phyloP scores from a whole-genome alignment of 2,329 filamentous ascomycete genomes.

The Cryoendolithus antarcticus region DNA sequence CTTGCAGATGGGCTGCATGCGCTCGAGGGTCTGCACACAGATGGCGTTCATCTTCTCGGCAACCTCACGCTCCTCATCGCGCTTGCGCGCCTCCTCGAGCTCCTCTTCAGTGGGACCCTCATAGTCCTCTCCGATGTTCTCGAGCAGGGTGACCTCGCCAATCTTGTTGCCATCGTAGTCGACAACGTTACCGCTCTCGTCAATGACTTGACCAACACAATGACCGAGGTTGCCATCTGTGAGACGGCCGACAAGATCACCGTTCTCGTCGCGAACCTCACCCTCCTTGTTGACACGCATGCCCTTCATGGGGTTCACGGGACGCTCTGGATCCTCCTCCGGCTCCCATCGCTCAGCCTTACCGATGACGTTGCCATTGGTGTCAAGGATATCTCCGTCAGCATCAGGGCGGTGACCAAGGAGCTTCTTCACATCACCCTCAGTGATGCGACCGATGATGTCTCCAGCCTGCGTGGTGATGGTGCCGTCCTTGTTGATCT shows the following conservation, averaged over 20 bases:
- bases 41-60: constrained; percentile 62
- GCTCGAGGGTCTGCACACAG: constrained; percentile 68
- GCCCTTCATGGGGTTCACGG: constrained; percentile 48
- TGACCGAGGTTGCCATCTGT: constrained; percentile 40
- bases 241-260: constrained; percentile 37
- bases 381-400: constrained; percentile 40
- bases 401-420: constrained; percentile 39
- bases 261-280: constrained; percentile 39
- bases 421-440: constrained; percentile 40
- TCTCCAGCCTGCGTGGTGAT: constrained; percentile 34
- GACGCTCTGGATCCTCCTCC: constrained; percentile 40
- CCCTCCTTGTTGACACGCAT: constrained; percentile 42
- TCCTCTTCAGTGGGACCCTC: constrained; percentile 44
- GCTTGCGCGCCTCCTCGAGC: constrained; percentile 37
- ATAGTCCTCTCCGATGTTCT: constrained; percentile 47
- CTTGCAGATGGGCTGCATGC: constrained; percentile 72
- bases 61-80: constrained; percentile 60
- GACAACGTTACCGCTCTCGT: constrained; percentile 40
- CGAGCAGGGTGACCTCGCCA: constrained; percentile 49
- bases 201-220: constrained; percentile 40
- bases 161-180: constrained; percentile 50
- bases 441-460: constrained; percentile 38
- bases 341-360: constrained; percentile 42
- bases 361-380: constrained; percentile 41
- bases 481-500: constrained; percentile 46